phyloP scores from a whole-genome alignment of 2,329 filamentous ascomycete genomes.

The Sporothrix variecibatus region DNA sequence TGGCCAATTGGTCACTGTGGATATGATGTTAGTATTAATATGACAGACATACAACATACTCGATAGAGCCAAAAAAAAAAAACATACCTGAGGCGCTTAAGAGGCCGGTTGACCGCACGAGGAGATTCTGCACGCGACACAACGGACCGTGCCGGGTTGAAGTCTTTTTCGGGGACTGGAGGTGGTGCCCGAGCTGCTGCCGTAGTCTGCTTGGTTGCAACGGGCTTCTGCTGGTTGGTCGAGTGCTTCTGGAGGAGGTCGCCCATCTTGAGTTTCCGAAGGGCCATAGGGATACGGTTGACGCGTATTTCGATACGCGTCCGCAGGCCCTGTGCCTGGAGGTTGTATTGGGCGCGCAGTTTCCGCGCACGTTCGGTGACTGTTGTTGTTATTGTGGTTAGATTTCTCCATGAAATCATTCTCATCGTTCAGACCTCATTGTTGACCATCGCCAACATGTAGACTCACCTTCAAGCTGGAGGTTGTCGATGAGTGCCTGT shows the following conservation, averaged over 20 bases:
- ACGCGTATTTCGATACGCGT: slow-evolving; percentile 89
- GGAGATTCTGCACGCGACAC: slow-evolving; percentile 6
- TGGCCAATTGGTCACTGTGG: slow-evolving; percentile 62
- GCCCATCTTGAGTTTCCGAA: slow-evolving; percentile 79
- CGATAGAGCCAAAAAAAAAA: no score
- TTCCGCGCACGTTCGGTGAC: slow-evolving; percentile 87
- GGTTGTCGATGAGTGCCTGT: slow-evolving; percentile 82
- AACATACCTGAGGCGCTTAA: slow-evolving; percentile 56
- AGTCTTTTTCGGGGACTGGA: slow-evolving; percentile 55
- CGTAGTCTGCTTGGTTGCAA: slow-evolving; percentile 32
- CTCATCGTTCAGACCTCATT: background rate
- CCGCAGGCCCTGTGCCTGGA: slow-evolving; percentile 82
- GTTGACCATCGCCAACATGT: background rate
- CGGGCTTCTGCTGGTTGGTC: slow-evolving; percentile 46
- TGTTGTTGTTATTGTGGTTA: slow-evolving; percentile 41
- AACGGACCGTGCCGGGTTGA: slow-evolving; percentile 13
- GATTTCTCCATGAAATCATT: background rate
- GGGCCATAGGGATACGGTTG: slow-evolving; percentile 80
- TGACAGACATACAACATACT: no score
- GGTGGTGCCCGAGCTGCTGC: slow-evolving; percentile 41
- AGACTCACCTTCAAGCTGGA: slow-evolving; percentile 79
- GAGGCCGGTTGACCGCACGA: slow-evolving; percentile 35
- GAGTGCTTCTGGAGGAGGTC: slow-evolving; percentile 65
- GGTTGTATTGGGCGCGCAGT: slow-evolving; percentile 82
- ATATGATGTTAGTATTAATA: slow-evolving; percentile 34